These are phyloP conservation scores for Pseudophaeomoniella oleicola DNA, from an alignment of 2,329 filamentous ascomycete species.

Conservation along the genomic window DNA sequence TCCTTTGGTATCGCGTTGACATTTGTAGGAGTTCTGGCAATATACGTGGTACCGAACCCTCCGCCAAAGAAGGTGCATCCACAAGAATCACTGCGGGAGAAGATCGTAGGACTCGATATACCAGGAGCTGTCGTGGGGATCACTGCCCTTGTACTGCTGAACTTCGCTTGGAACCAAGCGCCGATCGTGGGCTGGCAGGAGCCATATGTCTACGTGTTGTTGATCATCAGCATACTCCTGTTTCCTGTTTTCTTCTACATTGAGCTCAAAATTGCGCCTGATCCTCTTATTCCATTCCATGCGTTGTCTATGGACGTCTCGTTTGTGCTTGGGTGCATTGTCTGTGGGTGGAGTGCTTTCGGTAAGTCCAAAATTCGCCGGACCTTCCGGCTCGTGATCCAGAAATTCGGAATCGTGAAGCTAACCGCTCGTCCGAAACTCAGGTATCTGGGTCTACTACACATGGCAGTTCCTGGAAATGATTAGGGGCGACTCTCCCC, in stretches of 20 bases:
- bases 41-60: conserved; percentile 20
- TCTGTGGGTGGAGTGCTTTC: conserved; percentile 40
- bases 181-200: conserved; percentile 43
- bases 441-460: conserved; percentile 36
- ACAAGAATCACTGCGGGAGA: conserved; percentile 8
- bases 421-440: no score
- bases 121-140: conserved; percentile 33
- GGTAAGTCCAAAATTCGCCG: conserved; percentile 18
- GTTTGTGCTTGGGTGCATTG: conserved; percentile 42
- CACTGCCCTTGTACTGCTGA: conserved; percentile 44
- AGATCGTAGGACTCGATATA: conserved; percentile 23
- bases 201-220: conserved; percentile 39
- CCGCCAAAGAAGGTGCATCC: conserved; percentile 6
- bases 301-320: conserved; percentile 32
- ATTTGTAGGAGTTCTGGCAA: conserved; percentile 20
- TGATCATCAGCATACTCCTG: conserved; percentile 43
- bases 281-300: conserved; percentile 44
- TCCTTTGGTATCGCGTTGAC: conserved; percentile 24
- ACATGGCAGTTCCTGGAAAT: conserved; percentile 35
- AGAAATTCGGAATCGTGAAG: no score
- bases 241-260: conserved; percentile 40
- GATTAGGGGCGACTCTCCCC: conserved; percentile 15
- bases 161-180: conserved; percentile 54
- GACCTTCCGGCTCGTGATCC: no score
- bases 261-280: conserved; percentile 27